Base-by-base conservation (phyloP, 257 asterid species). In the Echites panduratus region DNA sequence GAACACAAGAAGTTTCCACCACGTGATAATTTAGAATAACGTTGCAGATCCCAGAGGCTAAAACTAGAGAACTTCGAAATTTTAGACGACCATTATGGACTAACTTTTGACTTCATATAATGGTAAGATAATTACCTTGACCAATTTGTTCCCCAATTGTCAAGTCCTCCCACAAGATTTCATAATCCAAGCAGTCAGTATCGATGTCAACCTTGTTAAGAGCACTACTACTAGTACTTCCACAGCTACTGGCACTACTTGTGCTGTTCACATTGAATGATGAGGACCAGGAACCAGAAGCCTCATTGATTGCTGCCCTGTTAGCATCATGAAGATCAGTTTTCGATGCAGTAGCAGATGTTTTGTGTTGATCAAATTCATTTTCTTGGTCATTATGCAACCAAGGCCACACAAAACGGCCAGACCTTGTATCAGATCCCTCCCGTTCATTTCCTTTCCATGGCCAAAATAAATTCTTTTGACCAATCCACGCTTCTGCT, bases 161-260 rank as follows among this genome's bases (percentile, higher is more conserved):
- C 87, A 94, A 77, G 81, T 94, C 97, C 85, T 94, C 99, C 99
- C 99, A 94, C 76, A 85, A 85, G 66, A 94, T 91, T 76, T 88
- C 97, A 79, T 82, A 89, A 81, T 94, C 96, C 83, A 89, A 80
- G 81, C 87, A 80, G 68, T 94, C 99, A 3, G 83, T 71, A 74
- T 89, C 97, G 35, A 80, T 59, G 73, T 94, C 96, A 69, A 77
- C 86, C 83, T 85, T 91, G 84, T 86, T 87, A 82, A 85, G 84
- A 72, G 89, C 87, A 82, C 90, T 78, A 75, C 96, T 91, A 68
- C 88, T 85, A 7, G 93, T 87, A 73, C 98, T 94, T 68, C 94
- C 94, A 19, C 85, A 82, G 80, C 97, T 93, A 82, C 96, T 88
- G 22, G 88, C 94, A 82, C 96, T 89, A 80, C 97, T 89, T 50